A percentile compares a stretch with the other conserved stretches of the same genome.
These are phyloP conservation scores for Apiotrichum domesticum DNA, from an alignment of 1,284 basidiomycete species.

Conservation along the genomic window DNA sequence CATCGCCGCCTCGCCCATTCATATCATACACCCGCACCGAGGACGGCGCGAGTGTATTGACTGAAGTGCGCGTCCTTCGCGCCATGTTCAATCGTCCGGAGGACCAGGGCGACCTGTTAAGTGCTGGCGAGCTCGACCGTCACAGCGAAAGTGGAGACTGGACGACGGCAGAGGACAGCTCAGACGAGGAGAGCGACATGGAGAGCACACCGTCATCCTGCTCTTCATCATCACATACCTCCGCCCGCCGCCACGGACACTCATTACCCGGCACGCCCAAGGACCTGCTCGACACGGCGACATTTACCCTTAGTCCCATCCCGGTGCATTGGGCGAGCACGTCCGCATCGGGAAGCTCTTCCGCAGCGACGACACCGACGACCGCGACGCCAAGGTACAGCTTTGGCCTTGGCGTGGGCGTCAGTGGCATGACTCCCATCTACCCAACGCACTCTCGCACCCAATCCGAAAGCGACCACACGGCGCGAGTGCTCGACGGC, in stretches of 20 bases:
- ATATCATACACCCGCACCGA: slow-evolving; percentile 38
- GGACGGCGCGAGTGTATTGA: slow-evolving; percentile 36
- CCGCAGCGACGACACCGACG: background rate
- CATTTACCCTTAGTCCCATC: background rate
- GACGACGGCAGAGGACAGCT: background rate
- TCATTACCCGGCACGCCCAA: slow-evolving; percentile 1
- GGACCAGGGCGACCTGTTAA: slow-evolving; percentile 15
- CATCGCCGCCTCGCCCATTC: slow-evolving; percentile 26
- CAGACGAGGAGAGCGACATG: background rate
- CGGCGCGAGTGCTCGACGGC: background rate
- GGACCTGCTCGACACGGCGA: background rate
- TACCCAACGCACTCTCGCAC: slow-evolving; percentile 2
- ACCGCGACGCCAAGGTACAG: background rate
- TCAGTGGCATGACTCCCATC: slow-evolving; percentile 1
- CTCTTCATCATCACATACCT: background rate
- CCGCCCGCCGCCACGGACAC: background rate
- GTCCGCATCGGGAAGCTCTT: background rate
- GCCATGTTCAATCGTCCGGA: slow-evolving; percentile 20
- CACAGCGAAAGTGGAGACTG: slow-evolving; percentile 1
- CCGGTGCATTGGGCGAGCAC: slow-evolving; percentile 8
- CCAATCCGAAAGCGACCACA: background rate
- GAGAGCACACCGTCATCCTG: slow-evolving; percentile 2
- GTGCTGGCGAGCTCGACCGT: slow-evolving; percentile 11
- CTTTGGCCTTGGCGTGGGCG: background rate
- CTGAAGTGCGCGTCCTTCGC: slow-evolving; percentile 32